phyloP scores from a whole-genome alignment of 495 filamentous ascomycete genomes.

The Neurospora intermedia region DNA sequence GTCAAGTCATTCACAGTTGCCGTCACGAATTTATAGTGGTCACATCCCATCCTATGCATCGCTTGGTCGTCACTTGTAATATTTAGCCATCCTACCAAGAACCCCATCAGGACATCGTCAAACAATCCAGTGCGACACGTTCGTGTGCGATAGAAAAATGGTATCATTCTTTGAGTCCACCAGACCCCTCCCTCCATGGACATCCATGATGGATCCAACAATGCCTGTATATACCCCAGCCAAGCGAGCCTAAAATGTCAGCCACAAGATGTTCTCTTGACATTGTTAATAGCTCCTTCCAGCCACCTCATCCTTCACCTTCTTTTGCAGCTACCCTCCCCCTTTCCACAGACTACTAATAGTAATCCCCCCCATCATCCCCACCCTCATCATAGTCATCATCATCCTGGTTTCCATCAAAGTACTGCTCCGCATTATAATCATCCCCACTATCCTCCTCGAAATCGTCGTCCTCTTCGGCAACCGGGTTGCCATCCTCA shows the following conservation, averaged over 20 bases:
- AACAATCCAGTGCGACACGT: background rate
- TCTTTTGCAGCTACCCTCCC: background rate
- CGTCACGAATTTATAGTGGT: too few species aligned
- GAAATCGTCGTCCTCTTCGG: slow-evolving; percentile 35
- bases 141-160: background rate
- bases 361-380: slow-evolving; percentile 26
- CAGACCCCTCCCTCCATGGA: background rate
- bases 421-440: slow-evolving; percentile 46
- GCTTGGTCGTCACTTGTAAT: too few species aligned
- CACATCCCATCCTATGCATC: too few species aligned
- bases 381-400: slow-evolving; percentile 39
- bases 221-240: background rate
- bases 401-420: slow-evolving; percentile 39
- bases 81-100: too few species aligned
- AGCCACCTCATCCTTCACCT: background rate
- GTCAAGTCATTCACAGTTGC: too few species aligned
- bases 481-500: slow-evolving; percentile 26
- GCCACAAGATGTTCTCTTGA: background rate
- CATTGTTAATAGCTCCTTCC: slow-evolving; percentile 4
- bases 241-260: background rate
- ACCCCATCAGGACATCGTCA: background rate
- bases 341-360: background rate
- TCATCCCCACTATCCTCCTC: slow-evolving; percentile 41
- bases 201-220: background rate
- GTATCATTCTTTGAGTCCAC: background rate